These are phyloP conservation scores for Funneliformis geosporum DNA, from an alignment of 192 early-diverging fungal genomes.

Conservation along the genomic window DNA sequence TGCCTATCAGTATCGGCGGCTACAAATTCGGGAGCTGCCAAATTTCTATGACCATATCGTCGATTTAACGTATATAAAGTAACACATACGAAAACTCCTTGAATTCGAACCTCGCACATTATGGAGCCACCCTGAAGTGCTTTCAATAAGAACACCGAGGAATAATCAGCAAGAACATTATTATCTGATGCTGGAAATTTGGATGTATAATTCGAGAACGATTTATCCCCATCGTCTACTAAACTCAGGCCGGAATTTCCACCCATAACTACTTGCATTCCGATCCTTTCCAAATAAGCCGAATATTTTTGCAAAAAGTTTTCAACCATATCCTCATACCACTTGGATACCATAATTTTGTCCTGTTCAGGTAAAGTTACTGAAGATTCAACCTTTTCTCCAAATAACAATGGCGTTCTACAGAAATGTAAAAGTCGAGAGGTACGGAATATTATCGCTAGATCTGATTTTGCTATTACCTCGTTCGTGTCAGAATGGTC, in stretches of 20 bases:
- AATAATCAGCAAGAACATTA: too few relatives aligned
- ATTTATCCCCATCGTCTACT: conserved; percentile 35
- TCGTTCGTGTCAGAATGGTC: conserved; percentile 39
- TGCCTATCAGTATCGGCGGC: conserved; percentile 45
- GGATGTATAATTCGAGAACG: conserved; percentile 43
- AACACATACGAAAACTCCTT: conserved; percentile 58
- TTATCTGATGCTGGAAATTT: conserved; percentile 46
- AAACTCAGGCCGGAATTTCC: conserved; percentile 46
- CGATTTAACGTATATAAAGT: conserved; percentile 60
- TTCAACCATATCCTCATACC: conserved; percentile 50
- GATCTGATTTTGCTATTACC: conserved; percentile 50
- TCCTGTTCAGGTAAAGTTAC: not conserved
- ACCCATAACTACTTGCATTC: conserved; percentile 61
- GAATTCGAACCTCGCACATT: conserved; percentile 60
- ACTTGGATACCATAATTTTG: conserved; percentile 28
- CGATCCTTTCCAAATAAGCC: conserved; percentile 54
- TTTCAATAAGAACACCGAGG: conserved; percentile 56
- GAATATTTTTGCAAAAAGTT: conserved; percentile 60
- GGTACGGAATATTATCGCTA: conserved; percentile 53
- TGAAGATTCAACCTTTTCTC: conserved; percentile 38
- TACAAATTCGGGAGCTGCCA: conserved; percentile 41
- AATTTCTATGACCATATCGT: conserved; percentile 51
- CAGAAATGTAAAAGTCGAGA: conserved; percentile 62
- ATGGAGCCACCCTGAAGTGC: conserved; percentile 56
- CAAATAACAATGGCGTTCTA: conserved; percentile 55